Percentiles rank a stretch among this genome's conserved stretches.
These are phyloP conservation scores for Citrullus colocynthis DNA, from an alignment of 306 rosid genomes.

Conservation along the genomic window DNA sequence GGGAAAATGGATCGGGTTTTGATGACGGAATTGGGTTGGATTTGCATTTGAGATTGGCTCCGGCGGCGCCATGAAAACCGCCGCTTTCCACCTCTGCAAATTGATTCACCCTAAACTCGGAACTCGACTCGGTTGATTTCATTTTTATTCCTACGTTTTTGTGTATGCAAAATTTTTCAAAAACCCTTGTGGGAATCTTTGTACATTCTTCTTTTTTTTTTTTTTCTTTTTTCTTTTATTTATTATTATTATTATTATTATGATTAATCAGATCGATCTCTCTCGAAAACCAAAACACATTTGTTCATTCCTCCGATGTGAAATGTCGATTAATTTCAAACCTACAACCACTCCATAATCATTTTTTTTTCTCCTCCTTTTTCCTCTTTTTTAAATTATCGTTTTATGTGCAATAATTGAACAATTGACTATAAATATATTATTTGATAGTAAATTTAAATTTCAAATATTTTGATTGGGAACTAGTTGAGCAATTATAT, in stretches of 20 bases:
- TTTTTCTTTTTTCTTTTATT: neutral
- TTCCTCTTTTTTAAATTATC: neutral
- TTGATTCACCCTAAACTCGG: neutral
- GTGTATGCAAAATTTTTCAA: neutral
- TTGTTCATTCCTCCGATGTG: neutral
- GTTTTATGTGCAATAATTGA: neutral
- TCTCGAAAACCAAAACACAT: neutral
- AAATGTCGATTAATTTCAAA: neutral
- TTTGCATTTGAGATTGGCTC: slow-evolving; percentile 77
- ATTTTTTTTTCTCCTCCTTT: neutral
- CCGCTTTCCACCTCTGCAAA: no score
- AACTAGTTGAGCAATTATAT: no score
- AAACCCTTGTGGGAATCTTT: neutral
- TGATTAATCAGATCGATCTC: neutral
- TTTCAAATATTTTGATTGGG: no score
- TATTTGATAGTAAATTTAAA: no score
- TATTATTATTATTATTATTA: neutral
- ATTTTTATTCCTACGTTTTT: neutral
- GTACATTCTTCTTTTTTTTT: neutral
- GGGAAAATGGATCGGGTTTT: slow-evolving; percentile 52
- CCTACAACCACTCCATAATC: neutral
- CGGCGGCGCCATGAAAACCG: slow-evolving; percentile 40
- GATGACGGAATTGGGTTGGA: slow-evolving; percentile 84
- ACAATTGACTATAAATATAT: neutral
- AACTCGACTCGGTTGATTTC: neutral